Percentiles rank a stretch among this genome's conserved stretches.
phyloP scores from a whole-genome alignment of 31 red algal species.

The Endocladia muricata region DNA sequence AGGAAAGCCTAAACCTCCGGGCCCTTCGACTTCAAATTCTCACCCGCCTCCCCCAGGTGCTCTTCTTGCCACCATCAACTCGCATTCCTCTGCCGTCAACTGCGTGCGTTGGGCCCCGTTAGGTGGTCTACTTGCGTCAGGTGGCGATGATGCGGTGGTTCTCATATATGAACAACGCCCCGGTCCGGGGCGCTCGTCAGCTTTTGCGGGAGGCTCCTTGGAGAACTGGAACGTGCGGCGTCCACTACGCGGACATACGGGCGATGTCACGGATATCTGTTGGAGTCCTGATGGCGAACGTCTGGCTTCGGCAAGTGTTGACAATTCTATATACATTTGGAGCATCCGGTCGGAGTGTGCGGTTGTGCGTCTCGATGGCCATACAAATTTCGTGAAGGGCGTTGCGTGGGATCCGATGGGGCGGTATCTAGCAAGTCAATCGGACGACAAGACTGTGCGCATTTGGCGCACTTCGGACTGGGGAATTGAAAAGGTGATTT shows the following conservation, averaged over 20 bases:
- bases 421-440: conserved; percentile 77
- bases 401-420: conserved; percentile 94
- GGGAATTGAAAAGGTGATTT: conserved; percentile 78
- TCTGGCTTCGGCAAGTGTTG: conserved; percentile 68
- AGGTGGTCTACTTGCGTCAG: conserved; percentile 70
- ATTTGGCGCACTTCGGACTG: conserved; percentile 93
- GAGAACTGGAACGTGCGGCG: conserved; percentile 68
- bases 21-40: not conserved
- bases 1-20: not conserved
- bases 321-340: conserved; percentile 87
- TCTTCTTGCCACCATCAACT: conserved; percentile 62
- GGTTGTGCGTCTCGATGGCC: conserved; percentile 44
- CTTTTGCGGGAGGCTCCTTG: conserved; percentile 21
- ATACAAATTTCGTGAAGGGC: conserved; percentile 83
- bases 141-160: conserved; percentile 83
- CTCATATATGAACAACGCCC: conserved; percentile 54
- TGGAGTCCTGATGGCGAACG: conserved; percentile 71
- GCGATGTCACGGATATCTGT: conserved; percentile 81
- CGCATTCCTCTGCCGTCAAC: conserved; percentile 76
- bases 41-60: conserved; percentile 56
- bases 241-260: conserved; percentile 61
- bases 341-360: conserved; percentile 21
- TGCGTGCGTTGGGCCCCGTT: conserved; percentile 76
- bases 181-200: conserved; percentile 19
- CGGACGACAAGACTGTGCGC: conserved; percentile 82